Base-by-base conservation (phyloP, 352 stramenopile species). In the Phytopythium oedochilum region DNA sequence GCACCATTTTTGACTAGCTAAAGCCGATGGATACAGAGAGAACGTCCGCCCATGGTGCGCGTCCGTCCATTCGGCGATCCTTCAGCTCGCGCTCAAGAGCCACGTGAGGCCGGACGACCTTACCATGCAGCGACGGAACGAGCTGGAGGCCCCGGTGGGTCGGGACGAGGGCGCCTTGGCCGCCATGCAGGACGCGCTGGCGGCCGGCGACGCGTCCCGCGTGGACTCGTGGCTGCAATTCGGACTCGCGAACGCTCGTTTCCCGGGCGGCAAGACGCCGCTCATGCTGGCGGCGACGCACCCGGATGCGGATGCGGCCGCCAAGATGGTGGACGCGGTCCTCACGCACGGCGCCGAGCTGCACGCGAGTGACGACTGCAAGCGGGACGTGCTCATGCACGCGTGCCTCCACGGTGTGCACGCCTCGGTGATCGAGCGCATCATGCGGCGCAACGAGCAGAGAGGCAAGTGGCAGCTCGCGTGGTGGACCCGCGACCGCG, bases 201-300 rank as follows among this genome's bases (percentile, higher is more conserved):
- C 1, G 8, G 39, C 39, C n/a, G 52, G 52, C n/a, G 42, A 49
- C 18, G 32, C 7, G 9, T 6, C 40, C 17, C 40, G n/a, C 18
- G 38, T 58, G 18, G 39, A 36, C 39, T 1, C 1, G 3, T 35
- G 26, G 28, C 52, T 58, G 22, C 10, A 5, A 10, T 11, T 25
- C 18, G 25, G n/a, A 9, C 49, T 59, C 23, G 36, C 52, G 0
- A 29, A 63, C n/a, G 51, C 52, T 26, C 61, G 53, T 43, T 60
- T 59, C 28, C 10, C 38, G 12, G 43, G 46, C 8, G 12, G n/a
- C 7, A 32, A 25, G 15, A 65, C 61, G 11, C 35, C 44, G 18
- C 45, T 69, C 34, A 64, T 69, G 61, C 10, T 60, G 7, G 61
- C 57, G 9, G 40, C 42, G 2, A 51, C 54, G 17, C 55, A 60